Percentiles rank a stretch among this genome's conserved stretches.
phyloP scores from a whole-genome alignment of 306 rosid genomes.

The Hylodesmum podocarpum region DNA sequence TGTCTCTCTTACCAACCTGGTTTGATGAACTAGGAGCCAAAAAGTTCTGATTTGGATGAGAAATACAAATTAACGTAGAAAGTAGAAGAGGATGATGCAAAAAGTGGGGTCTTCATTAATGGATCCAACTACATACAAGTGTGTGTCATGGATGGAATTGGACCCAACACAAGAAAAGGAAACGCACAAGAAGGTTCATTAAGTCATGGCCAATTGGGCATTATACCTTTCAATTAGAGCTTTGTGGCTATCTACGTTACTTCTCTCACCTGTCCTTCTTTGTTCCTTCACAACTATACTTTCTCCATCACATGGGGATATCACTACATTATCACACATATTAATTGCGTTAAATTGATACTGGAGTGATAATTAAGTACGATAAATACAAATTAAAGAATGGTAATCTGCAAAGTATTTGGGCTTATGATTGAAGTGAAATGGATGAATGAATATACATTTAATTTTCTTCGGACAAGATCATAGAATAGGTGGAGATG shows the following conservation, averaged over 20 bases:
- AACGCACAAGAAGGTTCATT: slow-evolving; percentile 6
- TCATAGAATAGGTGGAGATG: background rate
- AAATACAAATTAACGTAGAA: background rate
- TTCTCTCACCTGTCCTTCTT: slow-evolving; percentile 14
- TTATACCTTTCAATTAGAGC: background rate
- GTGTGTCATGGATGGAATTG: no score
- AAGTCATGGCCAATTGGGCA: background rate
- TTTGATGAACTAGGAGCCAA: background rate
- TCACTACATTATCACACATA: background rate
- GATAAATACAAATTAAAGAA: background rate
- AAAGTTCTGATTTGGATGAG: background rate
- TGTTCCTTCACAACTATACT: background rate
- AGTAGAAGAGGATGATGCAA: background rate
- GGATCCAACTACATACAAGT: no score
- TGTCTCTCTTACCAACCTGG: no score
- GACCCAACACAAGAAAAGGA: background rate
- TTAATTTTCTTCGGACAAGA: background rate
- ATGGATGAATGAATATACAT: background rate
- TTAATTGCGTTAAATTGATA: background rate
- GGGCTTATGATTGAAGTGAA: background rate
- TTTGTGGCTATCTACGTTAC: background rate
- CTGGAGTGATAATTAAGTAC: background rate
- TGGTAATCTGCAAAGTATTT: background rate
- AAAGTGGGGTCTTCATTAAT: background rate
- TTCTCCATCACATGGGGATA: slow-evolving; percentile 24